These are phyloP conservation scores for Colletotrichum plurivorum DNA, from an alignment of 2,329 filamentous ascomycete genomes.

Conservation along the genomic window DNA sequence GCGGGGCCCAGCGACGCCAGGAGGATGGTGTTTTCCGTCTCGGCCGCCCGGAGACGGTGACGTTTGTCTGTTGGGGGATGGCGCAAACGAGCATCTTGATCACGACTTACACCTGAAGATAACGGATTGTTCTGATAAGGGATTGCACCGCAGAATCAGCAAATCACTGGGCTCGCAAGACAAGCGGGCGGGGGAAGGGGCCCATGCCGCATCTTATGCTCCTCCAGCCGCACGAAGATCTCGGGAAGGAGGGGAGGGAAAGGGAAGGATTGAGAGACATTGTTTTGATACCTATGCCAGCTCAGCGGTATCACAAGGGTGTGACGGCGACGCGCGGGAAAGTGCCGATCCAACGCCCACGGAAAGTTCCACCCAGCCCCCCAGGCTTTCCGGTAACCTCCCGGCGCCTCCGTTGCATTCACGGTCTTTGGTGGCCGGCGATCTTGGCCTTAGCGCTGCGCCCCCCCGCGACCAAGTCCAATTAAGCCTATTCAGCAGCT, in stretches of 20 bases:
- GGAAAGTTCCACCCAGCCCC: slow-evolving; percentile 6
- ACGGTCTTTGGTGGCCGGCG: slow-evolving; percentile 17
- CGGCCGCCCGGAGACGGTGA: neutral
- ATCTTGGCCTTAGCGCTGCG: neutral
- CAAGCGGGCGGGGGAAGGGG: neutral
- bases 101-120: neutral
- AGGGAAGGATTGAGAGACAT: neutral
- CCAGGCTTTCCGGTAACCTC: slow-evolving; percentile 26
- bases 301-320: slow-evolving; percentile 2
- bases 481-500: neutral
- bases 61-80: slow-evolving; percentile 14
- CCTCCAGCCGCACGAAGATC: too few species aligned
- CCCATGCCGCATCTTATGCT: neutral
- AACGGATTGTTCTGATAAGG: neutral
- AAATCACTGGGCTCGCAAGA: neutral
- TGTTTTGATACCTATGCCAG: neutral
- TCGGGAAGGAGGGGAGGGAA: too few species aligned
- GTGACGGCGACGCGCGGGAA: neutral
- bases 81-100: slow-evolving; percentile 33
- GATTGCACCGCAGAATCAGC: neutral
- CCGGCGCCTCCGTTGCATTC: slow-evolving; percentile 2
- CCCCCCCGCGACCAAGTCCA: slow-evolving; percentile 1
- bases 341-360: slow-evolving; percentile 5
- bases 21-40: neutral
- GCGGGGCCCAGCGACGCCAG: slow-evolving; percentile 17